Evolutionary conservation across 129 eudicot species (phyloP), one percentile per base, ranked within the genome.

Genomic region (Helianthus annuus): DNA sequence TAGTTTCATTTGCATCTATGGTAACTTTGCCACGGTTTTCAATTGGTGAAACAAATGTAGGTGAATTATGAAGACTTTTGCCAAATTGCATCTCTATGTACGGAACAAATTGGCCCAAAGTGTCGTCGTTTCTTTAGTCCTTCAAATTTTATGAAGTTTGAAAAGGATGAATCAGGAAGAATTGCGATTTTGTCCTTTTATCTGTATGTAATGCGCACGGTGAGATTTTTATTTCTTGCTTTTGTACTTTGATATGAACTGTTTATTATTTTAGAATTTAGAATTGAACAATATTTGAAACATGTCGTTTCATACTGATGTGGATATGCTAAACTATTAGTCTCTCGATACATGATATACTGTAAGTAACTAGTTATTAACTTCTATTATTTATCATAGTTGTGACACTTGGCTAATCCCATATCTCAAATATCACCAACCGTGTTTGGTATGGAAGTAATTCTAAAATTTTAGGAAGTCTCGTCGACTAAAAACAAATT

Each of bases 11-110:
- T 48, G 16, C 12, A 40, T 68, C n/a, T 55, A 22, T 51, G 19
- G 54, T 48, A 19, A 48, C 3, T 4, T 4, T 4, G n/a, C 9
- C 52, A 6, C 48, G 6, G 15, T 40, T 38, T 5, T 64, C 77
- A 17, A 70, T 7, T 57, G 63, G 54, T 59, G 57, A 45, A 55
- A 75, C 49, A 14, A 62, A 46, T 83, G 32, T 75, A 92, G 98
- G 87, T 89, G 95, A 89, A 83, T 73, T 92, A 92, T 74, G 98
- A 92, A 85, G 98, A 92, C 79, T 92, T 92, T 75, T 92, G 98
- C 89, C 98, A 92, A 77, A 92, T 92, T 73, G 98, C 96, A 57
- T 83, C 98, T 60, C 85, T 92, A 66, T 92, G 96, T 70, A 82
- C 95, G 27, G 95, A 92, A 74, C 98, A 92, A 71, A 87, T 89